Evolutionary conservation across 805 yeast species (phyloP).

Genomic region (Danielozyma ontarioensis): DNA sequence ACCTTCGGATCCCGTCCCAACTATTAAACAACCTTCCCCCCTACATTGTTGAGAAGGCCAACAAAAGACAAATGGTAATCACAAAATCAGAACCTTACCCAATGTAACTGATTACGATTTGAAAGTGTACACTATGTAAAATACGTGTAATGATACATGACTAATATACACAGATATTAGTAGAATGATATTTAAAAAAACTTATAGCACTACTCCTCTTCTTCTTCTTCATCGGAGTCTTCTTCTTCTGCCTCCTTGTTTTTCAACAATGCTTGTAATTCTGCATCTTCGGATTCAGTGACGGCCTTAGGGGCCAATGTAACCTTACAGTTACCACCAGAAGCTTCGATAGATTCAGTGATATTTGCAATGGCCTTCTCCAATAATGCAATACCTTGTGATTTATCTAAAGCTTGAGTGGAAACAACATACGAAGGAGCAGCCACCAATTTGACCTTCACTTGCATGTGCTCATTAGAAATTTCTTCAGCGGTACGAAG

Average conservation of each 20-base stretch:
- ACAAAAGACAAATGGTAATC: conserved; percentile 25
- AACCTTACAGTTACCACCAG: conserved; percentile 84
- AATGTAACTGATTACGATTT: not conserved
- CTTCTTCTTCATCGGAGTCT: conserved; percentile 78
- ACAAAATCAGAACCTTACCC: conserved; percentile 22
- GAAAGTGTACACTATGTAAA: too few species aligned
- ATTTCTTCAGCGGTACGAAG: conserved; percentile 79
- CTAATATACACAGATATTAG: conserved; percentile 1
- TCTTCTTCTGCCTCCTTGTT: conserved; percentile 85
- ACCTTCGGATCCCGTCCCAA: conserved; percentile 31
- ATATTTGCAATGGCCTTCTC: conserved; percentile 77
- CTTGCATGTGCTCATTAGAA: conserved; percentile 79
- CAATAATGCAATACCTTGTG: conserved; percentile 75
- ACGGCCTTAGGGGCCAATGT: conserved; percentile 99
- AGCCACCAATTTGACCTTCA: conserved; percentile 92
- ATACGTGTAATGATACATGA: conserved; percentile 1
- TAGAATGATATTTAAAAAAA: conserved; percentile 1
- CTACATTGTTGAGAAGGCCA: conserved; percentile 35
- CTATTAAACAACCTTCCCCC: conserved; percentile 31
- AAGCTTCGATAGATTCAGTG: conserved; percentile 58
- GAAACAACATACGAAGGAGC: conserved; percentile 95
- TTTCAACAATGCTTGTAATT: conserved; percentile 91
- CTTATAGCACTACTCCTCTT: conserved; percentile 20
- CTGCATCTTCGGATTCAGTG: conserved; percentile 97
- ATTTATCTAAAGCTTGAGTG: conserved; percentile 88